These are phyloP conservation scores for Penicillium sp. DNA, from an alignment of 2,329 filamentous ascomycete species.

Conservation along the genomic window DNA sequence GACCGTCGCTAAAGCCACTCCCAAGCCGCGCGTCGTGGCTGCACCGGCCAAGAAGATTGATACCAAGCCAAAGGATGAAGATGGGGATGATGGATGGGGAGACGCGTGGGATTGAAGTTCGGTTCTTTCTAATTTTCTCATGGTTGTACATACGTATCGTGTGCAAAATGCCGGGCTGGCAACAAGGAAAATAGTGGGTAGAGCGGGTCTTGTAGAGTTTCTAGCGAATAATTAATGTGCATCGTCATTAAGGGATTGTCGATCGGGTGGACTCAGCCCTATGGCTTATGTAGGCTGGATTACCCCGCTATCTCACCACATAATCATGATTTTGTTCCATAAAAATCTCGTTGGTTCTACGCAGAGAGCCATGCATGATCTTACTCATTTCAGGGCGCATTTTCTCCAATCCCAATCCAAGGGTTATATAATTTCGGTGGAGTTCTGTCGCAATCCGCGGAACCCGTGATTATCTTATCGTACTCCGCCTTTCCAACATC, in stretches of 20 bases:
- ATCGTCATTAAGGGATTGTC: not conserved
- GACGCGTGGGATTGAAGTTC: constrained; percentile 47
- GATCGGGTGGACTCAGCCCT: constrained; percentile 1
- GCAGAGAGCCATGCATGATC: not conserved
- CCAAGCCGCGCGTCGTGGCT: constrained; percentile 50
- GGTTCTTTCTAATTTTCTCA: not conserved
- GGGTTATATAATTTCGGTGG: not conserved
- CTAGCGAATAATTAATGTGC: constrained; percentile 3
- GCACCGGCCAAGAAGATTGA: constrained; percentile 66
- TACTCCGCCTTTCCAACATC: not conserved
- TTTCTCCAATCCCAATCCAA: not conserved
- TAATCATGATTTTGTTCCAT: not conserved
- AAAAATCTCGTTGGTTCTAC: not conserved
- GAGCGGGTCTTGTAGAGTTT: not conserved
- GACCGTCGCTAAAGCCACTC: constrained; percentile 38
- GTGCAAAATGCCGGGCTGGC: not conserved
- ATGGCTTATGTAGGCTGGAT: not conserved
- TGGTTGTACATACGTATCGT: constrained; percentile 6
- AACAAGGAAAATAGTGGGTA: not conserved
- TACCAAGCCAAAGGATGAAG: constrained; percentile 56
- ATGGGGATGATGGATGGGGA: constrained; percentile 49
- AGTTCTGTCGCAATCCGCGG: not conserved
- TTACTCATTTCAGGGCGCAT: too few relatives aligned
- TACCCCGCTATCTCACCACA: not conserved
- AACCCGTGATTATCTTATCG: constrained; percentile 4